Evolutionary conservation across 2,329 filamentous ascomycete species (phyloP), one percentile per base, ranked within the genome.

Genomic region (Diaporthe destruens): DNA sequence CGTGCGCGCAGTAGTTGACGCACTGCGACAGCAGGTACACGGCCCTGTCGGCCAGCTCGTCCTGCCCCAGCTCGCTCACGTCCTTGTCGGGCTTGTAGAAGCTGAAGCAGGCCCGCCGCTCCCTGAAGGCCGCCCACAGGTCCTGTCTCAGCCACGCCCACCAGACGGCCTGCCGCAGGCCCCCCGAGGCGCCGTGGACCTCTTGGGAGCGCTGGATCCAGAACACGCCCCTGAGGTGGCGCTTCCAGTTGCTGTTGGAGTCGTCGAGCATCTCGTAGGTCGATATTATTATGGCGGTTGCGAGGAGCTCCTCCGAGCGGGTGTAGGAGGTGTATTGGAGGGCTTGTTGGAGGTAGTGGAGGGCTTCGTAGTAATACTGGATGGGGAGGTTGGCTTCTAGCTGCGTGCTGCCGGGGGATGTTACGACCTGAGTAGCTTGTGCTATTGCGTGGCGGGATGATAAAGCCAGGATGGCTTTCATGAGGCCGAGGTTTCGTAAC

Each of bases 361-460:
- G 78, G 29, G 75, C 79, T 70, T 78, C 77, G 65, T 77, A 78
- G 53, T 77, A 80, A 59, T 78, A 79, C 72, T 75, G 77, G 14
- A 79, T 75, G 36, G 73, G 69, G 59, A 71, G 68, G 39, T 57
- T 57, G 11, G 34, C 34, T 39, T 44, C 56, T 25, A 42, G n/a
- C 18, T 59, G 20, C 6, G 6, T 25, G n/a, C 25, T 42, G n/a
- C 56, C 36, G 2, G n/a, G 34, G 36, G 56, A 25, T 25, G 34
- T 59, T 18, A 23, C 18, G 6, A 20, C 32, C 29, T 59, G 36
- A 3, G 14, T 29, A 14, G 87, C 82, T 29, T 86, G 85, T 12
- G 88, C 86, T 2, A 90, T 81, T 0, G 88, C 88, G 5, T 91
- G 81, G 8, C 69, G 69, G 23, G 57, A 71, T 25, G 69, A n/a